Evolutionary conservation across 495 filamentous ascomycete species (phyloP), one percentile per base, ranked within the genome.

Genomic region (Xylaria intraflava): DNA sequence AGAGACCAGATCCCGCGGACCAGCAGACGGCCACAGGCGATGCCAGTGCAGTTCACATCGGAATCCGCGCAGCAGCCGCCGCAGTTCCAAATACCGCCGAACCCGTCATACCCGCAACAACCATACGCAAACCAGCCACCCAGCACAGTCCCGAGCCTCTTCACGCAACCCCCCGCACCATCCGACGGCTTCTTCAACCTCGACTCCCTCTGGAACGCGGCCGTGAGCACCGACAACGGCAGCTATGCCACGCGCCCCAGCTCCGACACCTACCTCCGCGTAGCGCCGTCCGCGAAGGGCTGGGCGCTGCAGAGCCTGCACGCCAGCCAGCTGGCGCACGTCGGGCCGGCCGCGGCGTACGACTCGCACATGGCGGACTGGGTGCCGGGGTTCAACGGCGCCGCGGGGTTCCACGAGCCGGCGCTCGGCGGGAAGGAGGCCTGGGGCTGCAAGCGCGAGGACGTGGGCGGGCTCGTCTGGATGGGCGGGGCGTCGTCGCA

Each of bases 251-350:
- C 36, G 27, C 40, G 53, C 9, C 7, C 29, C 22, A 12, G 24
- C n/a, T 54, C 49, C 1, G 58, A 61, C 35, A 39, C 42, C 41
- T 45, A 40, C 29, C 29, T 48, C 7, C 39, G 44, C 35, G 46
- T 56, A 3, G 53, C 53, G 6, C 53, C 53, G 6, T 56, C 53
- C 6, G 46, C 53, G 11, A 48, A 56, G 22, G 53, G 46, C 16
- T 56, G 53, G 53, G 46, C 46, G 4, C 46, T 56, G 11, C 53
- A 50, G 10, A 49, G 52, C 23, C 35, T 55, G 22, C 52, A 55
- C 9, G 52, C 45, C 27, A 36, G 38, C 6, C 27, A 23, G 11
- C 20, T 26, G 4, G 12, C 27, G 14, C 40, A 50, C 17, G 9
- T 44, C 6, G 10, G 8, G 8, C 12, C 30, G 19, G 40, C n/a